Base-by-base conservation (phyloP, 768 basidiomycete species). In the Pulveroboletus sp. region DNA sequence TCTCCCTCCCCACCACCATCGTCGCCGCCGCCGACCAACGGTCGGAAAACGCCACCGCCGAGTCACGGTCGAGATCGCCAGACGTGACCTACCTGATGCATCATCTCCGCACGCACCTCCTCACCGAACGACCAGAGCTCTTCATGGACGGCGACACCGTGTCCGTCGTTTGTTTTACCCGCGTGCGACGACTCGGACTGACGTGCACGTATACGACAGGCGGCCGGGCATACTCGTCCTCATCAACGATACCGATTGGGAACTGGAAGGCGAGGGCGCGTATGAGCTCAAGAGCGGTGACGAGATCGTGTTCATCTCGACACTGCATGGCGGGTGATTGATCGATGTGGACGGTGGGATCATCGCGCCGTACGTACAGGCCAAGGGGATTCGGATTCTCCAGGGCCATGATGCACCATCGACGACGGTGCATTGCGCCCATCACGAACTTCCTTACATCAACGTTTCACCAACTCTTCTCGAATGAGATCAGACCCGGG, bases 231-330 rank as follows among this genome's bases (percentile, higher is more conserved):
- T 99, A 31, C 75, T 99, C 4, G 95, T 98, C 4, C 75, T 99
- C n/a, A 82, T 99, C 46, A 98, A 98, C 62, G 90, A 95, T 59
- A 90, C 90, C 1, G 95, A 98, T 60, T 97, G 95, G 95, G 94
- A 98, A 68, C 75, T 98, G 6, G 95, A 97, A 65, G 93, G 92
- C 29, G 95, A 97, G 66, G 85, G 90, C 19, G 85, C 88, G 6
- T 96, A 95, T 64, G 73, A 71, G 54, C 70, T 98, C 49, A 72
- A 86, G 64, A 72, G 83, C 27, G 76, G 80, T 1, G 96, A 99
- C 64, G 90, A 94, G 71, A 79, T 98, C 53, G 91, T 97, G 14
- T 95, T 99, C 67, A 98, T 99, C 52, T 95, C 92, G 19, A 97
- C 94, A 0, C 69, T 98, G 42, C 95, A 98, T 60, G 95, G 95